Evolutionary conservation across 2,329 filamentous ascomycete genomes (phyloP).

Genomic region (Sporothrix dimorphospora): DNA sequence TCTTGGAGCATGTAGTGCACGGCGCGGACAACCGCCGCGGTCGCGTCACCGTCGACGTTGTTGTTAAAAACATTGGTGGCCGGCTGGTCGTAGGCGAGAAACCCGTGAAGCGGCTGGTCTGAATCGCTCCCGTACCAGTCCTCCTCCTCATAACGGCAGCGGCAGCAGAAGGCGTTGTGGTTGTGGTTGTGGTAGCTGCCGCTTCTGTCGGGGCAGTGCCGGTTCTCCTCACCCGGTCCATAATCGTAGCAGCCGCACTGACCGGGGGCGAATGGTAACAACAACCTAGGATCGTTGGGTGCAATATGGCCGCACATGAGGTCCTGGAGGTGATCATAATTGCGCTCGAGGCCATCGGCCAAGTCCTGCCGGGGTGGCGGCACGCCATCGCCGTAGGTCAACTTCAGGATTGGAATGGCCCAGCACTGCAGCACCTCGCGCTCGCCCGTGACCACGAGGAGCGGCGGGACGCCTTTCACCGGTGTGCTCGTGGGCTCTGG

Average conservation of each 20-base stretch:
- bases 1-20: background rate
- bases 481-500: background rate
- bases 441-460: background rate
- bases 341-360: background rate
- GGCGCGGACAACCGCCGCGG: background rate
- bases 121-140: no score
- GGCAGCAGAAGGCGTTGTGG: background rate
- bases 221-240: background rate
- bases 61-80: background rate
- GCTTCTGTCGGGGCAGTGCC: no score
- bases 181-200: background rate
- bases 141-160: background rate
- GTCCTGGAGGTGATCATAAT: background rate
- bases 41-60: background rate
- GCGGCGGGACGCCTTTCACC: background rate
- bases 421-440: background rate
- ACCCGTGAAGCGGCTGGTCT: no score
- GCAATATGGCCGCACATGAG: constrained; percentile 5
- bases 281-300: background rate
- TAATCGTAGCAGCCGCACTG: background rate
- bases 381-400: background rate
- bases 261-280: background rate
- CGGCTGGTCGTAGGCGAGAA: background rate
- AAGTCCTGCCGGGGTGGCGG: background rate
- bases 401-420: background rate